Base-by-base conservation (phyloP, 1,284 basidiomycete genomes). In the Phellopilus nigrolimitatus region DNA sequence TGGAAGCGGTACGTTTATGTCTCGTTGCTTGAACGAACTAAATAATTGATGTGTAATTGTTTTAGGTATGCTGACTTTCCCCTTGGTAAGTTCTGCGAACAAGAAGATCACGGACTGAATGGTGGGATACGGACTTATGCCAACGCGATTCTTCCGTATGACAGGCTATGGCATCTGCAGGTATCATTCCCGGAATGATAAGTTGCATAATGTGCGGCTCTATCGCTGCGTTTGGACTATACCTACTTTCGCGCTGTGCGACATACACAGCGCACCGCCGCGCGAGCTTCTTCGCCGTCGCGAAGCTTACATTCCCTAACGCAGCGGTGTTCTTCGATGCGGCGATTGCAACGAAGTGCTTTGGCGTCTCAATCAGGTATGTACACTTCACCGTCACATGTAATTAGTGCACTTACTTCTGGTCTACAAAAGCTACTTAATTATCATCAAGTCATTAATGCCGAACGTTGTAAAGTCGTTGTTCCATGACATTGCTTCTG, bases 341-440 rank as follows among this genome's bases (percentile, higher is more conserved):
- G 2, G 95, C 95, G 5, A 97, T 99, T 61, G 95, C 94, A 2
- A 86, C 89, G 66, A 97, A 97, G 66, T 97, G 93, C 67, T 95
- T 95, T 65, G 97, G 97, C 27, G 97, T 99, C 6, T 94, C 91
- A 31, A 88, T 97, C 60, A 95, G 92, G 74, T 91, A 68, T 46
- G 76, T 15, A 5, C 68, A 36, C 60, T 60, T 55, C 15, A 33
- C 40, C 47, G n/a, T 39, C 8, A 28, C 19, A n/a, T n/a, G 22
- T 28, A 27, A 33, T 17, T 9, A 27, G 30, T 33, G 47, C 49
- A 58, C 48, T 3, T 52, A n/a, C 47, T 37, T 19, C 17, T 21
- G n/a, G n/a, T n/a, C n/a, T n/a, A n/a, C n/a, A n/a, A n/a, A 61
- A 91, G 88, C 62, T 95, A 95, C 65, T 76, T 95, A 47, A 95